Conservation (phyloP, 805 yeast genomes). For the Ogataea henricii region DNA sequence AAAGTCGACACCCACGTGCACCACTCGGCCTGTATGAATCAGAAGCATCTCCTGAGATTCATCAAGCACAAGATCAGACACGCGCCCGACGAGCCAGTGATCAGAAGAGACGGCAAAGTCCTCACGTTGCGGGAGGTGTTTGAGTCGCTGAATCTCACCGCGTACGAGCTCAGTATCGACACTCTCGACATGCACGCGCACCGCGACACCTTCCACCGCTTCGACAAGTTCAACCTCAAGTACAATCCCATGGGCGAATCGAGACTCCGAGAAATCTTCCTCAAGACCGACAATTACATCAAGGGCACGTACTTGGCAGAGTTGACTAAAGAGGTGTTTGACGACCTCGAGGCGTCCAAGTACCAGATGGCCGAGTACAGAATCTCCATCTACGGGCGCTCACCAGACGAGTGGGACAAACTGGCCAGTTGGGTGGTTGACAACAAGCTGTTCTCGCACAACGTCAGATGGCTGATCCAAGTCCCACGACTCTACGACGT, state of each 20-base stretch:
- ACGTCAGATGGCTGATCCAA: conserved; percentile 96
- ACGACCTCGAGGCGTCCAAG: conserved; percentile 91
- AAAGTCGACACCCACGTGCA: conserved; percentile 98
- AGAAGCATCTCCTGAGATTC: conserved; percentile 90
- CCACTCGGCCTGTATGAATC: conserved; percentile 99
- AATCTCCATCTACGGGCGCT: conserved; percentile 91
- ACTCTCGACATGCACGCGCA: conserved; percentile 99
- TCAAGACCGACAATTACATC: conserved; percentile 93
- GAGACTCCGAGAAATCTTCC: conserved; percentile 90
- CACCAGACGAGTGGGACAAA: conserved; percentile 90
- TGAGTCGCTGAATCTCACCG: conserved; percentile 84
- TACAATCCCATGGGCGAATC: conserved; percentile 99
- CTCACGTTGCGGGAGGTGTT: conserved; percentile 88
- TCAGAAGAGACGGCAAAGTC: conserved; percentile 87
- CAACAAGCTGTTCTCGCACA: conserved; percentile 85
- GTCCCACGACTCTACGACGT: conserved; percentile 92
- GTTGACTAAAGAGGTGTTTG: conserved; percentile 88
- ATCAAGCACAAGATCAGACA: conserved; percentile 93
- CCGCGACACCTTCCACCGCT: conserved; percentile 95
- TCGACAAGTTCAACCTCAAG: conserved; percentile 94
- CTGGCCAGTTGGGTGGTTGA: conserved; percentile 95
- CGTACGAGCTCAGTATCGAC: conserved; percentile 93
- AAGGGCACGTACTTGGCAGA: conserved; percentile 90
- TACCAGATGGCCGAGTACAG: conserved; percentile 98
- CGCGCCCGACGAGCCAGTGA: conserved; percentile 83